phyloP scores from a whole-genome alignment of 352 stramenopile species.

The Halophytophthora batemanensis region DNA sequence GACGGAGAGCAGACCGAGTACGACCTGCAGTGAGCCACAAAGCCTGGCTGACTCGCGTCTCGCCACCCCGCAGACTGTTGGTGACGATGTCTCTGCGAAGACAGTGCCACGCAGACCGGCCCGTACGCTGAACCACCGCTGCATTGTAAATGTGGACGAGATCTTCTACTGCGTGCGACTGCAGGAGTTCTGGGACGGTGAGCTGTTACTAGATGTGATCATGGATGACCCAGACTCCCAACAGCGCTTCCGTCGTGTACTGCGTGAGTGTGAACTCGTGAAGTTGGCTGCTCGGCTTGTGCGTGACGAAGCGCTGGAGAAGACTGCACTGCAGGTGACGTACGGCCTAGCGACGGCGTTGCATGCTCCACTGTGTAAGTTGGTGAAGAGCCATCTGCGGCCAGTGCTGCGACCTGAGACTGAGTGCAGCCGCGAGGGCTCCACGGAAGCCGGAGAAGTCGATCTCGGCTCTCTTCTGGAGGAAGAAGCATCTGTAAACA shows the following conservation, averaged over 20 bases:
- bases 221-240: conserved; percentile 56
- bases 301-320: conserved; percentile 9
- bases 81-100: not conserved
- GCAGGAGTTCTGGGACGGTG: conserved; percentile 60
- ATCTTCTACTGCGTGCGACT: conserved; percentile 59
- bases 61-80: not conserved
- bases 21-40: conserved; percentile 1
- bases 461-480: conserved; percentile 15
- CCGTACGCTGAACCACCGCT: conserved; percentile 47
- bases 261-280: conserved; percentile 34
- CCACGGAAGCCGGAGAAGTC: conserved; percentile 4
- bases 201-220: conserved; percentile 50
- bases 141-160: conserved; percentile 41
- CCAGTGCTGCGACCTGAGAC: conserved; percentile 18
- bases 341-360: conserved; percentile 13
- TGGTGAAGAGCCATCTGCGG: conserved; percentile 14
- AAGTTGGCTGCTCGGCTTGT: conserved; percentile 33
- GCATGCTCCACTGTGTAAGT: conserved; percentile 26
- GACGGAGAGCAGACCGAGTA: conserved; percentile 5
- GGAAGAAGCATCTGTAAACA: not conserved
- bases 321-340: conserved; percentile 21
- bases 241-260: conserved; percentile 23
- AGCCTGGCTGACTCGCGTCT: not conserved
- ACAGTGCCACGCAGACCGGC: not conserved
- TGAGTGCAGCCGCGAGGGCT: not conserved